Conservation (phyloP, 2,329 filamentous ascomycete genomes). For the Geosmithia morbida region DNA sequence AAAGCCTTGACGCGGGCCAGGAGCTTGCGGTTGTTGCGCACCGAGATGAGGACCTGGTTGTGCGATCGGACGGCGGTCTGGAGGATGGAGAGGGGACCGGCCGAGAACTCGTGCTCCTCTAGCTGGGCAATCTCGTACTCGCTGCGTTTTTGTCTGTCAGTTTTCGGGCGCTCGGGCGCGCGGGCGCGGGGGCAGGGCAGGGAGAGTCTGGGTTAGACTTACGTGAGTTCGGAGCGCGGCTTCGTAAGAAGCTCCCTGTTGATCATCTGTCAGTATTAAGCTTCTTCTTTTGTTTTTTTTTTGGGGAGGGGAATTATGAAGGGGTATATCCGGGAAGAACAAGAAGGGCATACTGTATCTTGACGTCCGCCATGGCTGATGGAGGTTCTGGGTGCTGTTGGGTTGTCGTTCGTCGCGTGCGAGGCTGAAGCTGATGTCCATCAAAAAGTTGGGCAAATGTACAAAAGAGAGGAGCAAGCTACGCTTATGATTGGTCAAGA, state of each 20-base stretch:
- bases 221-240: conserved; percentile 84
- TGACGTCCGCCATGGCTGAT: conserved; percentile 46
- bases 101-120: conserved; percentile 40
- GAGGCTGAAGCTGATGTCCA: conserved; percentile 17
- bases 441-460: conserved; percentile 14
- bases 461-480: conserved; percentile 1
- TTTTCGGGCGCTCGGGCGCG: conserved; percentile 2
- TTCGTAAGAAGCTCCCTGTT: conserved; percentile 76
- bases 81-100: conserved; percentile 63
- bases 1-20: conserved; percentile 97
- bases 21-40: conserved; percentile 96
- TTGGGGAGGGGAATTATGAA: neutral
- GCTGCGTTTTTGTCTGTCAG: conserved; percentile 24
- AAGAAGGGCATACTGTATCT: conserved; percentile 48
- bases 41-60: conserved; percentile 91
- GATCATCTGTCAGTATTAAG: conserved; percentile 11
- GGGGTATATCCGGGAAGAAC: neutral
- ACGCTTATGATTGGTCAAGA: conserved; percentile 12
- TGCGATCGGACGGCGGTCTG: conserved; percentile 93
- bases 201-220: conserved; percentile 23
- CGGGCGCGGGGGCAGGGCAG: conserved; percentile 3
- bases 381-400: conserved; percentile 1
- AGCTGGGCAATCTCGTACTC: conserved; percentile 81
- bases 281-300: too few species aligned
- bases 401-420: conserved; percentile 10